Conservation (phyloP, 1,139 yeast genomes). For the Debaryomycetaceae sp. region DNA sequence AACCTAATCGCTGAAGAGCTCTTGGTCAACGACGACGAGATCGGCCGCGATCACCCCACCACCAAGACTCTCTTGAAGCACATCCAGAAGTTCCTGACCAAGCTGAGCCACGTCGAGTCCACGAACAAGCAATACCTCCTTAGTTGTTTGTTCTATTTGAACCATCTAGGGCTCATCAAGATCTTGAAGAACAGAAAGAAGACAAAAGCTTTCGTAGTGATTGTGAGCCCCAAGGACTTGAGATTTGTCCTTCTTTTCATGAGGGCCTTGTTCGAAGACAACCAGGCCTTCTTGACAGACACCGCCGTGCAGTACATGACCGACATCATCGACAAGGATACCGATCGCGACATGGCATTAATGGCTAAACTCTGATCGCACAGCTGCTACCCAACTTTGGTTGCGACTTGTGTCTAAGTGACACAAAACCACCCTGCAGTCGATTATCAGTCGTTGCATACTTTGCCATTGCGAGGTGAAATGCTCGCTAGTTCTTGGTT, state of each 20-base stretch:
- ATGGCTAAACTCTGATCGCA: constrained; percentile 1
- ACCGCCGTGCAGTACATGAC: constrained; percentile 30
- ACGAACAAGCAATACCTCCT: constrained; percentile 44
- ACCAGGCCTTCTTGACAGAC: constrained; percentile 12
- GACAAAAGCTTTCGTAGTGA: constrained; percentile 40
- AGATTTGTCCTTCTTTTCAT: constrained; percentile 26
- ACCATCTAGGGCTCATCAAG: constrained; percentile 31
- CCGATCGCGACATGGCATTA: constrained; percentile 13
- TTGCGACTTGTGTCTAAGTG: neutral
- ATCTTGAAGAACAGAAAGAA: constrained; percentile 43
- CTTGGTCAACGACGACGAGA: constrained; percentile 23
- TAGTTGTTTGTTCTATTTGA: constrained; percentile 38
- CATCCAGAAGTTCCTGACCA: constrained; percentile 18
- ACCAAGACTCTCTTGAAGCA: constrained; percentile 36
- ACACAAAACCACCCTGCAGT: too few species aligned
- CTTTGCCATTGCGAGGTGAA: too few species aligned
- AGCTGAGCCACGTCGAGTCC: constrained; percentile 27
- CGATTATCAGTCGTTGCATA: too few species aligned
- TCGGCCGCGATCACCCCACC: constrained; percentile 30
- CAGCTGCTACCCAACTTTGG: neutral
- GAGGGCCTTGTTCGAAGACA: constrained; percentile 15
- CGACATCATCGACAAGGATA: constrained; percentile 37
- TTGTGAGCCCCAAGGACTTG: constrained; percentile 29
- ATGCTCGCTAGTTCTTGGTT: too few species aligned
- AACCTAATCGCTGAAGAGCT: constrained; percentile 10